Conservation (phyloP, 2,329 filamentous ascomycete species). For the Metarhizium robertsii region DNA sequence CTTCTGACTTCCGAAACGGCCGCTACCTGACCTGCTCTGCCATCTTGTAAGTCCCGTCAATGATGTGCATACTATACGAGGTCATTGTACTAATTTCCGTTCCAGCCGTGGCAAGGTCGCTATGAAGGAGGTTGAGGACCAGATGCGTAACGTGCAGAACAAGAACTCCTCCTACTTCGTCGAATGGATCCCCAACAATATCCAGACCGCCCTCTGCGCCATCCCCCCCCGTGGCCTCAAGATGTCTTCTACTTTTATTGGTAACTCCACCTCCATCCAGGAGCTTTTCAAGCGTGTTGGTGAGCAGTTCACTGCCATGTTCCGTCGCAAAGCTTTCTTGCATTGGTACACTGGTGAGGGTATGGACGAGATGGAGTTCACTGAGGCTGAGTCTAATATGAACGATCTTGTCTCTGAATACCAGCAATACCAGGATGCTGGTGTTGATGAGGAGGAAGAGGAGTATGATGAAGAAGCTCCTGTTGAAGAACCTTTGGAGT, state of each 20-base stretch:
- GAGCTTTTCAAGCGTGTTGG: slow-evolving; percentile 99
- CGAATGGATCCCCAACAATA: slow-evolving; percentile 99
- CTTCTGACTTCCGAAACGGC: slow-evolving; percentile 98
- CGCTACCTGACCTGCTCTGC: slow-evolving; percentile 99
- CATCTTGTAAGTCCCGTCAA: slow-evolving; percentile 63
- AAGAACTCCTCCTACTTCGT: slow-evolving; percentile 99
- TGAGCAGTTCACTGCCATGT: slow-evolving; percentile 99
- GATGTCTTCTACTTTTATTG: slow-evolving; percentile 99
- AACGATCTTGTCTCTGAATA: slow-evolving; percentile 99
- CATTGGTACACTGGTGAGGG: slow-evolving; percentile 99
- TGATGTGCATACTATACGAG: not conserved
- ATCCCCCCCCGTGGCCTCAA: slow-evolving; percentile 95
- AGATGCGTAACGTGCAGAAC: slow-evolving; percentile 99
- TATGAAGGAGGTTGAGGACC: slow-evolving; percentile 99
- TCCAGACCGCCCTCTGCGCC: slow-evolving; percentile 98
- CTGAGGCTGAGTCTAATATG: slow-evolving; percentile 99
- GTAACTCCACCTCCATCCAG: slow-evolving; percentile 99
- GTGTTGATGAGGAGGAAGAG: slow-evolving; percentile 94
- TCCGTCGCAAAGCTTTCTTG: slow-evolving; percentile 99
- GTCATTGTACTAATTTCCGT: slow-evolving; percentile 6
- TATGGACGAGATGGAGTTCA: slow-evolving; percentile 99
- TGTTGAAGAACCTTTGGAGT: slow-evolving; percentile 56
- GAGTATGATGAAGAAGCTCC: slow-evolving; percentile 84
- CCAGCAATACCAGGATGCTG: slow-evolving; percentile 99
- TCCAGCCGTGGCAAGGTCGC: slow-evolving; percentile 87